phyloP scores from a whole-genome alignment of 2,329 filamentous ascomycete genomes.

The Paracoccidioides lutzii region DNA sequence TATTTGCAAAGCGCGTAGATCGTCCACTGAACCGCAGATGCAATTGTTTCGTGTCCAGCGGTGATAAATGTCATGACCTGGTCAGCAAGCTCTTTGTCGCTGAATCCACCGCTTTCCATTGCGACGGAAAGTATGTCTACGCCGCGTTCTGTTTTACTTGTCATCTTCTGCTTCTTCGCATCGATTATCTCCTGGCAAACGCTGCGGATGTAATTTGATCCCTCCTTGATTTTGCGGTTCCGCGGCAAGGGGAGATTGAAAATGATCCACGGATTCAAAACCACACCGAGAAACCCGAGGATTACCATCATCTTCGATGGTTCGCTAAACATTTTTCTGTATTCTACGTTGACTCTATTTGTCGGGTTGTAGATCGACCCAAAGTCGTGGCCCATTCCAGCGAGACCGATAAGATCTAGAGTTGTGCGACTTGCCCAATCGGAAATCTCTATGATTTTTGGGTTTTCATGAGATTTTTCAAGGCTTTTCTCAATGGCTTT shows the following conservation, averaged over 20 bases:
- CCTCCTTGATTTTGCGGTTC: conserved; percentile 51
- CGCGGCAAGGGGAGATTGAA: conserved; percentile 53
- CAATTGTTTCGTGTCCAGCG: conserved; percentile 70
- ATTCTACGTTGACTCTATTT: conserved; percentile 41
- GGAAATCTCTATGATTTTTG: conserved; percentile 40
- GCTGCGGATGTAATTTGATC: conserved; percentile 47
- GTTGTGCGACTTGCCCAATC: conserved; percentile 55
- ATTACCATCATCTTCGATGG: conserved; percentile 5
- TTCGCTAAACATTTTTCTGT: conserved; percentile 16
- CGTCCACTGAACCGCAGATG: conserved; percentile 63
- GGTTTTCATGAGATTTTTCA: conserved; percentile 21
- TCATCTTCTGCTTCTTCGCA: conserved; percentile 51
- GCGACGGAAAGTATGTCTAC: conserved; percentile 72
- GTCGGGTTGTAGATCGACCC: conserved; percentile 49
- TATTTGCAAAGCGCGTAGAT: conserved; percentile 55
- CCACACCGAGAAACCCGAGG: conserved; percentile 38
- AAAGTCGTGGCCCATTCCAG: conserved; percentile 61
- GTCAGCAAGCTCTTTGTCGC: conserved; percentile 67
- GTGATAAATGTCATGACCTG: conserved; percentile 86
- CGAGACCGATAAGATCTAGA: conserved; percentile 62
- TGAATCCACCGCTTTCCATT: conserved; percentile 60
- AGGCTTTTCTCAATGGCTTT: conserved; percentile 42
- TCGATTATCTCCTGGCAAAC: conserved; percentile 57
- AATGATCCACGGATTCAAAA: conserved; percentile 53
- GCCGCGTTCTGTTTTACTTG: conserved; percentile 34